phyloP scores from a whole-genome alignment of 805 yeast genomes.

The Ogataea paraovalis region DNA sequence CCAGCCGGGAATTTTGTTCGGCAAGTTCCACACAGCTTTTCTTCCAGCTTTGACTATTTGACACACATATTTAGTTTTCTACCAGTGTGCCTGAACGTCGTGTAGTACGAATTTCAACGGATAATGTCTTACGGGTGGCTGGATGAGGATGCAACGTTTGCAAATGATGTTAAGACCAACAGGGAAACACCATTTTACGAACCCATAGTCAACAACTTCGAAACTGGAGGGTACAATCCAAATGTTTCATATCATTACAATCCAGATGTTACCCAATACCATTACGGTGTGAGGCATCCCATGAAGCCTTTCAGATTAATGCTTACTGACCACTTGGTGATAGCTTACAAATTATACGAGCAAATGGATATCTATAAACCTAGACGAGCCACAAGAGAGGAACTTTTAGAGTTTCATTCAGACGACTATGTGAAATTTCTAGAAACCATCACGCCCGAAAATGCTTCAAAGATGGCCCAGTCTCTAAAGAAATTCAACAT shows the following conservation, averaged over 20 bases:
- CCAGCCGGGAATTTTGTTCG: no score
- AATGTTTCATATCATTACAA: conserved; percentile 86
- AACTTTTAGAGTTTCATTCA: conserved; percentile 77
- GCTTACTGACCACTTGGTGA: conserved; percentile 89
- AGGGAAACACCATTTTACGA: conserved; percentile 44
- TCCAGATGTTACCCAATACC: conserved; percentile 74
- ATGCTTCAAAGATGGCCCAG: conserved; percentile 52
- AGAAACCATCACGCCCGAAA: conserved; percentile 72
- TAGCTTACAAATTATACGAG: conserved; percentile 79
- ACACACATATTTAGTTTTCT: neutral
- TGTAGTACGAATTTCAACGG: neutral
- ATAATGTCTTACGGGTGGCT: conserved; percentile 24
- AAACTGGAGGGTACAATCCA: conserved; percentile 40
- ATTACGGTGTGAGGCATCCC: conserved; percentile 94
- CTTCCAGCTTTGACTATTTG: no score
- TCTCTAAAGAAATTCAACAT: conserved; percentile 72
- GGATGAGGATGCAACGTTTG: conserved; percentile 26
- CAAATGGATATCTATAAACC: conserved; percentile 89
- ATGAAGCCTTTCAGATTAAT: conserved; percentile 95
- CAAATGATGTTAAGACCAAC: conserved; percentile 24
- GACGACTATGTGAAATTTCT: conserved; percentile 82
- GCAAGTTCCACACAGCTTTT: no score
- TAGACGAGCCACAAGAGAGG: conserved; percentile 74
- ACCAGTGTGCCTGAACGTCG: neutral
- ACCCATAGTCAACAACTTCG: conserved; percentile 35